Evolutionary conservation across 2,329 filamentous ascomycete genomes (phyloP).

Genomic region (Ophiocordyceps unilateralis): DNA sequence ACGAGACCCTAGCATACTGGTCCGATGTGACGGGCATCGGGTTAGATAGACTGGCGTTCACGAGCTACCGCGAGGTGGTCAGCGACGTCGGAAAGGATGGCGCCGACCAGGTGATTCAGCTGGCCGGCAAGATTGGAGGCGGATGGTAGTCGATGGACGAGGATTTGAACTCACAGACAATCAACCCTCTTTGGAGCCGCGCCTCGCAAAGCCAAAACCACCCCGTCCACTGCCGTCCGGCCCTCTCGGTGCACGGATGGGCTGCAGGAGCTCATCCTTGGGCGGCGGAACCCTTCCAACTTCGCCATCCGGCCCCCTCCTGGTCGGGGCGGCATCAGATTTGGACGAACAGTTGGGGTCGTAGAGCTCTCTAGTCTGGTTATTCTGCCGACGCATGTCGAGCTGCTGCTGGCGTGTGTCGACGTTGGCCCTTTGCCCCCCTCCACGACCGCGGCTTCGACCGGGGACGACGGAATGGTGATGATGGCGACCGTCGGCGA

Average conservation of each 20-base stretch:
- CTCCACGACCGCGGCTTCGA: slow-evolving; percentile 27
- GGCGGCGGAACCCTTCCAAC: slow-evolving; percentile 20
- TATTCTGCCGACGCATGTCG: slow-evolving; percentile 8
- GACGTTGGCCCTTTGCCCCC: slow-evolving; percentile 9
- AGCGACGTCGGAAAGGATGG: slow-evolving; percentile 86
- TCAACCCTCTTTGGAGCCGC: slow-evolving; percentile 32
- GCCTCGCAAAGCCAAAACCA: slow-evolving; percentile 57
- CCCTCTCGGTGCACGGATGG: slow-evolving; percentile 58
- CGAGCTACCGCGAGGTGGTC: slow-evolving; percentile 80
- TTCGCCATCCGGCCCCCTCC: slow-evolving; percentile 21
- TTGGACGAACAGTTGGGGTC: slow-evolving; percentile 58
- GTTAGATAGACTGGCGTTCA: slow-evolving; percentile 58
- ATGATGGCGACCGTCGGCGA: slow-evolving; percentile 12
- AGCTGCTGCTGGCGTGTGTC: slow-evolving; percentile 3
- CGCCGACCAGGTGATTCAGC: slow-evolving; percentile 67
- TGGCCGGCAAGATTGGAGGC: slow-evolving; percentile 81
- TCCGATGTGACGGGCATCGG: slow-evolving; percentile 50
- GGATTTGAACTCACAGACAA: slow-evolving; percentile 4
- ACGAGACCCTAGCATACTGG: slow-evolving; percentile 62
- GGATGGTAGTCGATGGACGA: slow-evolving; percentile 62
- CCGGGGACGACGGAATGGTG: slow-evolving; percentile 21
- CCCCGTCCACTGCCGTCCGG: slow-evolving; percentile 62
- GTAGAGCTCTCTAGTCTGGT: slow-evolving; percentile 45
- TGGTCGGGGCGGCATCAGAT: slow-evolving; percentile 33
- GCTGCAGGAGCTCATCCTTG: slow-evolving; percentile 46